Percentiles rank a stretch among this genome's conserved stretches.
Conservation (phyloP, 2,329 filamentous ascomycete species). For the Aspergillus felis region DNA sequence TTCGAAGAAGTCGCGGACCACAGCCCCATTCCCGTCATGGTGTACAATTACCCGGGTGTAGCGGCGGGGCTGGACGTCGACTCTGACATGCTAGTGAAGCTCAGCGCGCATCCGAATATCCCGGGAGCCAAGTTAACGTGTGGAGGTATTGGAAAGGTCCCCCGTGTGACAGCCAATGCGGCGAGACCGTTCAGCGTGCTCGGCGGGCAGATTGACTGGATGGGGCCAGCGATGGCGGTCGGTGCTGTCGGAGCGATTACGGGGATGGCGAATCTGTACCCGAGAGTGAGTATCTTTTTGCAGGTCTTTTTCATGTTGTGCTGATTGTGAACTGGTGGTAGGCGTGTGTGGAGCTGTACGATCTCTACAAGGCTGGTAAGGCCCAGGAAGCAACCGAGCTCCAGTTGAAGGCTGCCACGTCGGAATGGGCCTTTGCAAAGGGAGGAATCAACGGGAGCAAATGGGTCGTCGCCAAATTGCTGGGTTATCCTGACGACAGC, state of each 20-base stretch:
- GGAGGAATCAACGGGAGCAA: slow-evolving; percentile 60
- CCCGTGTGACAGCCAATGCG: slow-evolving; percentile 36
- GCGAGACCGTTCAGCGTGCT: slow-evolving; percentile 36
- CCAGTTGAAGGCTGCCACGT: slow-evolving; percentile 50
- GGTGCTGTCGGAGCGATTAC: slow-evolving; percentile 60
- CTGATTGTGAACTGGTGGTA: slow-evolving; percentile 3
- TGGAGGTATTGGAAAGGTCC: slow-evolving; percentile 40
- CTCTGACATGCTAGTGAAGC: slow-evolving; percentile 32
- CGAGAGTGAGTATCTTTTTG: slow-evolving; percentile 34
- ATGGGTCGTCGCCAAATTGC: slow-evolving; percentile 54
- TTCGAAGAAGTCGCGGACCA: slow-evolving; percentile 59
- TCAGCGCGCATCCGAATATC: slow-evolving; percentile 34
- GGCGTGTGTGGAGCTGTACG: slow-evolving; percentile 48
- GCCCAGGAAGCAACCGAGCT: slow-evolving; percentile 46
- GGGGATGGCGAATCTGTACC: slow-evolving; percentile 61
- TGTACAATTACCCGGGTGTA: slow-evolving; percentile 48
- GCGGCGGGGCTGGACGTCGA: slow-evolving; percentile 43
- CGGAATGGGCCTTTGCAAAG: slow-evolving; percentile 56
- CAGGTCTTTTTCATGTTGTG: neutral
- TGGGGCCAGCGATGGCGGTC: slow-evolving; percentile 55
- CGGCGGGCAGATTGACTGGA: slow-evolving; percentile 43
- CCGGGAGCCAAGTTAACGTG: slow-evolving; percentile 37
- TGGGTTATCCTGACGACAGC: slow-evolving; percentile 50
- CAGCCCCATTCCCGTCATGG: slow-evolving; percentile 46
- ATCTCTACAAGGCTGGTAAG: slow-evolving; percentile 48